phyloP scores from a whole-genome alignment of 108 stramenopile genomes.

The Nitzschia sp. region DNA sequence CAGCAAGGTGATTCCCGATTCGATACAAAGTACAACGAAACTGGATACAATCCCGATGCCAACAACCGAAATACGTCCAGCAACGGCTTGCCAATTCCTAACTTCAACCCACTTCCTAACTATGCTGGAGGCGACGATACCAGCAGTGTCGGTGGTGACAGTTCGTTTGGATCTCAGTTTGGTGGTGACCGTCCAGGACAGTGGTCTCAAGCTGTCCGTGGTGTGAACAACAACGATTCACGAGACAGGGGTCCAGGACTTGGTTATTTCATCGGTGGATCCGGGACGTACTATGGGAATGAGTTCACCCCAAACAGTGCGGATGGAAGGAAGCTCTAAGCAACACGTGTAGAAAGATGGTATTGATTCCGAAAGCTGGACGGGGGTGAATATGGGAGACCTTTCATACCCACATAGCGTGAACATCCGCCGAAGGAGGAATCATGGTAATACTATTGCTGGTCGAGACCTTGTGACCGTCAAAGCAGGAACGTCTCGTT shows the following conservation, averaged over 20 bases:
- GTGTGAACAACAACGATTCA: neutral
- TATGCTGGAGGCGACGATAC: constrained; percentile 73
- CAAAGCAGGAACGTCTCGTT: too few relatives aligned
- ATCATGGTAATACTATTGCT: too few relatives aligned
- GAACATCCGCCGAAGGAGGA: too few relatives aligned
- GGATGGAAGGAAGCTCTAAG: constrained; percentile 12
- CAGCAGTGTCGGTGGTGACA: constrained; percentile 76
- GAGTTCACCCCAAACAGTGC: neutral
- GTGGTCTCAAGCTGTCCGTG: constrained; percentile 31
- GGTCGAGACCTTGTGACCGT: too few relatives aligned
- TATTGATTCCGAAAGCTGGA: too few relatives aligned
- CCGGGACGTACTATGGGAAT: neutral
- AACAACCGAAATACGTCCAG: constrained; percentile 33
- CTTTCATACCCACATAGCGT: too few relatives aligned
- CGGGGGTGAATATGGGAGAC: too few relatives aligned
- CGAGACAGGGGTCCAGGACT: constrained; percentile 41
- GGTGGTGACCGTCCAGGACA: constrained; percentile 45
- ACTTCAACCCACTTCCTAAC: constrained; percentile 80
- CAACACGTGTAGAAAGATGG: too few relatives aligned
- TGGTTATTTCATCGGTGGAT: constrained; percentile 46
- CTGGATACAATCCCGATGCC: constrained; percentile 32
- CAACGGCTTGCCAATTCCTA: constrained; percentile 72
- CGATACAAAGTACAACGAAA: constrained; percentile 73
- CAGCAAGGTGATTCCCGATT: constrained; percentile 78
- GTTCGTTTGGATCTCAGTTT: constrained; percentile 66